Percentiles rank a stretch among this genome's conserved stretches.
Conservation (phyloP, 495 filamentous ascomycete species). For the Immersiella caudata region DNA sequence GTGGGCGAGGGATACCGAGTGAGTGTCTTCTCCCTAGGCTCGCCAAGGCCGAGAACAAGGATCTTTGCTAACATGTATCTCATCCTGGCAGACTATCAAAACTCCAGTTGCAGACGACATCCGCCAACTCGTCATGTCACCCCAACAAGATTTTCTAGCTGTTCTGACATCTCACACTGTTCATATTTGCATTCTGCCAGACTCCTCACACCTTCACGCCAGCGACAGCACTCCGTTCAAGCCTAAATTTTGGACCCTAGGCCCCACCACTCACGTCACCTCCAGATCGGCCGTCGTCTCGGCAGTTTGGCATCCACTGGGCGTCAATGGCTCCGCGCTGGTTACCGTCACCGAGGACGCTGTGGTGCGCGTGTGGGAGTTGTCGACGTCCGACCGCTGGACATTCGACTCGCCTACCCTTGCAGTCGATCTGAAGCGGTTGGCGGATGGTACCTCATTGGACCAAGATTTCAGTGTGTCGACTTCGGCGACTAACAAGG, state of each 20-base stretch:
- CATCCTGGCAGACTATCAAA: constrained; percentile 62
- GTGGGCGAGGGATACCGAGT: constrained; percentile 51
- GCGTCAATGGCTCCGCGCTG: constrained; percentile 68
- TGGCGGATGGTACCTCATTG: constrained; percentile 74
- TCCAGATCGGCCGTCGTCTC: constrained; percentile 75
- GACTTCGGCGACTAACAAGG: constrained; percentile 69
- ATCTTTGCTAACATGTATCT: constrained; percentile 1
- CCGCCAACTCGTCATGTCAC: constrained; percentile 78
- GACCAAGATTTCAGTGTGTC: constrained; percentile 77
- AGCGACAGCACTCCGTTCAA: constrained; percentile 66
- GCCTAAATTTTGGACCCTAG: constrained; percentile 80
- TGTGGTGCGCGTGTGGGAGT: constrained; percentile 83
- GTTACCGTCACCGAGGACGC: constrained; percentile 86
- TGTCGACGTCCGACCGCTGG: constrained; percentile 75
- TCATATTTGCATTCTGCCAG: constrained; percentile 77
- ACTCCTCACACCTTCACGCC: constrained; percentile 69
- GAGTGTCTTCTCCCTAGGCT: constrained; percentile 25
- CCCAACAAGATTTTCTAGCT: constrained; percentile 75
- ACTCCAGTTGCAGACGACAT: constrained; percentile 74
- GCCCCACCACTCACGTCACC: constrained; percentile 85
- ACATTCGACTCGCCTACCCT: constrained; percentile 82
- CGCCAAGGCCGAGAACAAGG: too few relatives aligned
- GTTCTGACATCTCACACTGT: constrained; percentile 82
- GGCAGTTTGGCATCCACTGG: constrained; percentile 85
- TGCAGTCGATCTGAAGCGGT: constrained; percentile 77